Base-by-base conservation (phyloP, 352 stramenopile genomes). In the Globisporangium camurandrum region DNA sequence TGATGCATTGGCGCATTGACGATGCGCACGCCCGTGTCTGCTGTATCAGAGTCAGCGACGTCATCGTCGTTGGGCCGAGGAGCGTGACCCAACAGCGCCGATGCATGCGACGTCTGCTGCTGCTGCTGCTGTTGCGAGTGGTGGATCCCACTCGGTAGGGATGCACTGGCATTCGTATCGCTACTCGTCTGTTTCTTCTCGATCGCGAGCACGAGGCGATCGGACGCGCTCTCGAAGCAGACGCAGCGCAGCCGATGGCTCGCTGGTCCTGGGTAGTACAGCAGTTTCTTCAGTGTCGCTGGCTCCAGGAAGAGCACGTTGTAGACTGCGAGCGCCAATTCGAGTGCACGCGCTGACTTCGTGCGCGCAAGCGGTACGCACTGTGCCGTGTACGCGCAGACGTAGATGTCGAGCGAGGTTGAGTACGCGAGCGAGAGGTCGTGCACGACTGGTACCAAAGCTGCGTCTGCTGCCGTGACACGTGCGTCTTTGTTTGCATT, bases 291-390 rank as follows among this genome's bases (percentile, higher is more conserved):
- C 39, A 92, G 63, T 19, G 77, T 71, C 10, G 58, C 67, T 4
- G 80, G 73, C 44, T 92, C 77, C 27, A 92, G 38, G n/a, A 89
- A 61, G 23, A 84, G 41, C 4, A 89, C 61, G 17, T 52, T 66
- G 46, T 79, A 82, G 26, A 48, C 61, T 2, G 62, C 51, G 3
- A 24, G 19, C 9, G 14, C 41, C 19, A 26, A 24, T 0, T 46
- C 47, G 8, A 16, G 23, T 3, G 23, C 0, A 2, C 57, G 37
- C 46, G 45, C 45, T 33, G 43, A 23, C 28, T 56, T 41, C 24
- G 28, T 9, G n/a, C 34, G 51, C n/a, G 30, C 55, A n/a, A 47
- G 14, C 5, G 27, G 16, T 17, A 50, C 22, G 9, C 56, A 23
- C 34, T 64, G 31, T 19, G 61, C 56, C 11, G 48, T 71, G 51